Base-by-base conservation (phyloP, 2,329 filamentous ascomycete species). In the Alternaria viburni region DNA sequence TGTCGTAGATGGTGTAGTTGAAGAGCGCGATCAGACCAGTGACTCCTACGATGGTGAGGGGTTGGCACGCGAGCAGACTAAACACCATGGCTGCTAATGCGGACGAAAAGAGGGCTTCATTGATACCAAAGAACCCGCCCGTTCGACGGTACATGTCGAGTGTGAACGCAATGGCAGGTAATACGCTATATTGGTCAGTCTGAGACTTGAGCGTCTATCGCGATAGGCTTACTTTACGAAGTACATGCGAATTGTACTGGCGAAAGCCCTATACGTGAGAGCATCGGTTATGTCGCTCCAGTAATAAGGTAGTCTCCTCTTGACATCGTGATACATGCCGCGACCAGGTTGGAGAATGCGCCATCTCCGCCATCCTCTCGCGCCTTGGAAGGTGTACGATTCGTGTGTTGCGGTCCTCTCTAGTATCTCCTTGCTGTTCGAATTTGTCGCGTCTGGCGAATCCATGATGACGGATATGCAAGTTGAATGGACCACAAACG, bases 1-100 rank as follows among this genome's bases (percentile, higher is more conserved):
- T 88, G 61, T 88, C 85, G 74, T 86, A 88, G 64, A 87, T 87
- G 23, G 86, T 88, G 69, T 86, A 88, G 71, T 88, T 87, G 80
- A 88, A 88, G 0, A 86, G 72, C 2, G 74, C 73, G n/a, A 78
- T 78, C 12, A 78, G 62, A 63, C 86, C 86, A 5, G 86, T 87
- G 41, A 88, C 84, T 6, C 86, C 86, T 15, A 88, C 85, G 17
- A 88, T 86, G 4, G 85, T 87, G 46, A 88, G 74, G 0, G 86
- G 86, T 69, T 88, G 86, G 28, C 82, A 84, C 21, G 81, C 81
- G 3, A 87, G 69, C 6, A 84, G 69, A 68, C 83, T 86, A 73
- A 87, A 87, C 2, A 87, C 82, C 68, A 87, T 82, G 4, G 85
- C 85, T 2, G 84, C 85, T n/a, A 87, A 73, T 3, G 84, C 86